phyloP scores from a whole-genome alignment of 345 rosid genomes.

The Brassica incana region DNA sequence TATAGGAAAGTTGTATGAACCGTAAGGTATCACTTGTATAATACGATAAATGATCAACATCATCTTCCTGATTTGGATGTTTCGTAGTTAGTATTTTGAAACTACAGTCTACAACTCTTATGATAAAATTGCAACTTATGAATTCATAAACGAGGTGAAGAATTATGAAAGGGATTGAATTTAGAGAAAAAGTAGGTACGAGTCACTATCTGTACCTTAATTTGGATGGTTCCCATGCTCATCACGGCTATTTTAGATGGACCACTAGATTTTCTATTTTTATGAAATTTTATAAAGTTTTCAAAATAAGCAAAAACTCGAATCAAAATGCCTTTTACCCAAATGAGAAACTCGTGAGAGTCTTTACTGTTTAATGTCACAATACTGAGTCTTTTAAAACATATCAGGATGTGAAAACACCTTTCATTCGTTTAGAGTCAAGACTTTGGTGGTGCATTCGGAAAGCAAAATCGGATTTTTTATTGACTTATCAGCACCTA shows the following conservation, averaged over 20 bases:
- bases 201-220: constrained; percentile 37
- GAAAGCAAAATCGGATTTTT: neutral
- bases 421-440: constrained; percentile 10
- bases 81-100: constrained; percentile 40
- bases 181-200: constrained; percentile 29
- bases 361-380: constrained; percentile 29
- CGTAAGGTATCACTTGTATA: constrained; percentile 2
- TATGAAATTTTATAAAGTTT: constrained; percentile 38
- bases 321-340: constrained; percentile 21
- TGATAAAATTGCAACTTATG: constrained; percentile 21
- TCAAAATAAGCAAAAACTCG: constrained; percentile 35
- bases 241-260: constrained; percentile 39
- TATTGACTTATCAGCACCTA: constrained; percentile 10
- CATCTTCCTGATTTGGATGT: constrained; percentile 41
- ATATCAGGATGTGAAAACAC: constrained; percentile 19
- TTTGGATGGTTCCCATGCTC: constrained; percentile 42
- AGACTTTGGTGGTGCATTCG: constrained; percentile 2
- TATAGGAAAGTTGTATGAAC: neutral
- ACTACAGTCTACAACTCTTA: constrained; percentile 29
- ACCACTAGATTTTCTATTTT: constrained; percentile 32
- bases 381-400: constrained; percentile 7
- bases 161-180: constrained; percentile 35
- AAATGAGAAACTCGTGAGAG: constrained; percentile 36
- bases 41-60: constrained; percentile 37
- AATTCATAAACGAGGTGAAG: constrained; percentile 20